Evolutionary conservation across 2,329 filamentous ascomycete species (phyloP), one percentile per base, ranked within the genome.

Genomic region (Trichophaea hybrida): DNA sequence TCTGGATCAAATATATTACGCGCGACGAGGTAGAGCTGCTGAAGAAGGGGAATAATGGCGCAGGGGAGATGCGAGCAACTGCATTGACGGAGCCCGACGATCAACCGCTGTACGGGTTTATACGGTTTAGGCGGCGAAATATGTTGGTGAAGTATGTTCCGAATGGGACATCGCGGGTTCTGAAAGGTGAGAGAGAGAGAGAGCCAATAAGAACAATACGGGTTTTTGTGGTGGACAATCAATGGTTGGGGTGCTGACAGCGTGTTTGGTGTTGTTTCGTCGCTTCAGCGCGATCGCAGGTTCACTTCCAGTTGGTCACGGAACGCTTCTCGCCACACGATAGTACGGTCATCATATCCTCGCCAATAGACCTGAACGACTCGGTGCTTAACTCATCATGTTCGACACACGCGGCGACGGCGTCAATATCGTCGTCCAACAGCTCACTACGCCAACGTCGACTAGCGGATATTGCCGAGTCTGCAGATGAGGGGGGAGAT

Each of bases 131-230:
- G 59, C 83, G 90, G 70, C 82, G 89, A 70, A 96, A 89, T 73
- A 86, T 97, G 53, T 75, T 98, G 61, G 80, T 98, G 72, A 96
- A 93, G 75, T 95, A 93, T 72, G 79, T 95, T 63, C 93, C 91
- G 1, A 88, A 94, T 61, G 87, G 84, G 61, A 91, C 90, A 66
- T 97, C 93, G 64, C 81, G 93, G 68, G 77, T 98, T 58, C 77
- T 98, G 57, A 87, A 95, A 86, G 93, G 93, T 95, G 74, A 67
- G 81, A 17, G 38, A 15, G 55, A 40, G 49, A 13, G 43, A 7
- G 57, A 49, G 37, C 13, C 6, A 17, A 35, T 48, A 40, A 24
- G 15, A 5, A 44, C 5, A 12, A 37, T 31, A 51, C 13, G n/a
- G 13, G 24, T 24, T 24, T 24, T 24, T 24, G 24, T 24, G 24